A percentile compares a stretch with the other conserved stretches of the same genome.
phyloP scores from a whole-genome alignment of 495 filamentous ascomycete genomes.

The Penicillium chermesinum region DNA sequence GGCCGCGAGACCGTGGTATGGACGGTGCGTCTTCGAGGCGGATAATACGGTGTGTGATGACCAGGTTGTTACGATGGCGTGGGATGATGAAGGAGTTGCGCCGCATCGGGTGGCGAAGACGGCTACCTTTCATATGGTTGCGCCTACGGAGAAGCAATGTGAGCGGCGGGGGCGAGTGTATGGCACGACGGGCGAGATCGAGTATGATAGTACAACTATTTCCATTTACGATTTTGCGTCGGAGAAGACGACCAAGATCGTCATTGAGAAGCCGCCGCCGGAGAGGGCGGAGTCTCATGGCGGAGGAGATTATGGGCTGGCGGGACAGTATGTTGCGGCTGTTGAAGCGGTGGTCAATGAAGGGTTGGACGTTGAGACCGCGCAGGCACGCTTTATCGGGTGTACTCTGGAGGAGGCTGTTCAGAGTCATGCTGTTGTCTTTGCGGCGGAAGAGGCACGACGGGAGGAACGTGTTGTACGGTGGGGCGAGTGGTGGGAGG shows the following conservation, averaged over 20 bases:
- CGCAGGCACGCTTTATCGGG: conserved; percentile 71
- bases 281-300: conserved; percentile 56
- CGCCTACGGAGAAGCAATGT: conserved; percentile 81
- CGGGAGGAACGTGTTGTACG: conserved; percentile 60
- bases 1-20: conserved; percentile 71
- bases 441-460: conserved; percentile 87
- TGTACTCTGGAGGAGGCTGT: conserved; percentile 81
- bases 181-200: conserved; percentile 79
- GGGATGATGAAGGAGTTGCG: conserved; percentile 51
- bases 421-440: conserved; percentile 87
- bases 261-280: conserved; percentile 32
- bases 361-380: conserved; percentile 59
- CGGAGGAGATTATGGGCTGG: conserved; percentile 81
- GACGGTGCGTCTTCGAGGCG: conserved; percentile 87
- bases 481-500: conserved; percentile 78
- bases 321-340: conserved; percentile 71
- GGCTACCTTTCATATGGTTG: conserved; percentile 90
- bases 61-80: conserved; percentile 78
- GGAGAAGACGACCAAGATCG: conserved; percentile 14
- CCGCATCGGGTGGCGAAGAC: conserved; percentile 63
- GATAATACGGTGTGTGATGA: conserved; percentile 90
- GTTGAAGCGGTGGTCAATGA: conserved; percentile 72
- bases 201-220: conserved; percentile 54
- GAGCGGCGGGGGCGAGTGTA: conserved; percentile 77
- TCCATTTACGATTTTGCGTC: conserved; percentile 39